A percentile compares a stretch with the other conserved stretches of the same genome.
Conservation (phyloP, 179 eudicot species). For the Camellia oleifera region DNA sequence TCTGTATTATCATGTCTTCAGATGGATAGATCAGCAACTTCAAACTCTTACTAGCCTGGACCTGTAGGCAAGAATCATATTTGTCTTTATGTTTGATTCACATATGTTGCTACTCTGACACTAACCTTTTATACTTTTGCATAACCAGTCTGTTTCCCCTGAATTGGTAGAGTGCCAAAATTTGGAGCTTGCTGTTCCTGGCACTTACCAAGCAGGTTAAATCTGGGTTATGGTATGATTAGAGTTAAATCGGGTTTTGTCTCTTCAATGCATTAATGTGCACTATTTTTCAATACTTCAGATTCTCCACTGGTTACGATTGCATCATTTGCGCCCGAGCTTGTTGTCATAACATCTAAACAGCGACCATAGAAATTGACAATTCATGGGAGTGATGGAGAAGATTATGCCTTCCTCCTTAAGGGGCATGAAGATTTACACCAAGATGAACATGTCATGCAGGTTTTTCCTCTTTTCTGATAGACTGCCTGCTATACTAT, state of each 20-base stretch:
- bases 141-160: slow-evolving; percentile 84
- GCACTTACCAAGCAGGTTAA: slow-evolving; percentile 92
- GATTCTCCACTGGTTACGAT: slow-evolving; percentile 91
- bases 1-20: slow-evolving; percentile 93
- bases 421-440: slow-evolving; percentile 99
- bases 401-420: slow-evolving; percentile 89
- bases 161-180: slow-evolving; percentile 79
- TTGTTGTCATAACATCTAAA: slow-evolving; percentile 92
- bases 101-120: neutral
- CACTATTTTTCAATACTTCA: slow-evolving; percentile 25
- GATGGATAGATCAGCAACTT: slow-evolving; percentile 94
- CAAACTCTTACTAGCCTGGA: slow-evolving; percentile 81
- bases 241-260: neutral
- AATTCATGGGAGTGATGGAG: slow-evolving; percentile 94
- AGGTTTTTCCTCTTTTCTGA: slow-evolving; percentile 41
- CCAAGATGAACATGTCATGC: slow-evolving; percentile 99
- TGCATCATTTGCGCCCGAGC: slow-evolving; percentile 86
- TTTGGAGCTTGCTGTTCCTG: slow-evolving; percentile 96
- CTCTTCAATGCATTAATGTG: neutral
- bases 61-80: slow-evolving; percentile 60
- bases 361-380: slow-evolving; percentile 98
- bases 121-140: slow-evolving; percentile 20
- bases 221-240: slow-evolving; percentile 9
- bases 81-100: slow-evolving; percentile 4
- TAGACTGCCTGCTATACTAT: neutral